These are phyloP conservation scores for Didymella exigua DNA, from an alignment of 2,329 filamentous ascomycete species.

Conservation along the genomic window DNA sequence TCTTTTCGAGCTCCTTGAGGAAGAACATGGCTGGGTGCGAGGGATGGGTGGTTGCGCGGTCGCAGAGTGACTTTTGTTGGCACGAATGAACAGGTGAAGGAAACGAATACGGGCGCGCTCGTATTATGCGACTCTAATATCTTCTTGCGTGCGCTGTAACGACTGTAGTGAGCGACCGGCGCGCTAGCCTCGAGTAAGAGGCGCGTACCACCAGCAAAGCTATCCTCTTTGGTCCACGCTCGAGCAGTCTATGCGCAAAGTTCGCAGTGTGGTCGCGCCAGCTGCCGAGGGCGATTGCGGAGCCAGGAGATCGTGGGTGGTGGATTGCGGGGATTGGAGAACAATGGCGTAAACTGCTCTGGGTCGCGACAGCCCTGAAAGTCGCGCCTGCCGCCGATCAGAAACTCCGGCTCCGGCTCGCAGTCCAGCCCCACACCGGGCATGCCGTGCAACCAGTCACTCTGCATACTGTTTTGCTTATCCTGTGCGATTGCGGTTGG, in stretches of 20 bases:
- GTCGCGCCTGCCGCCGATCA: slow-evolving; percentile 5
- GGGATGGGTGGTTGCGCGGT: slow-evolving; percentile 13
- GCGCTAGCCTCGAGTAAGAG: slow-evolving; percentile 33
- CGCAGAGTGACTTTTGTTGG: slow-evolving; percentile 11
- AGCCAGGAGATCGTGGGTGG: slow-evolving; percentile 18
- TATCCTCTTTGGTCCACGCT: slow-evolving; percentile 23
- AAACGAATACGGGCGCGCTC: slow-evolving; percentile 19
- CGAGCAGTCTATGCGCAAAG: slow-evolving; percentile 38
- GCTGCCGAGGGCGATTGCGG: slow-evolving; percentile 19
- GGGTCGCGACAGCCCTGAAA: slow-evolving; percentile 9
- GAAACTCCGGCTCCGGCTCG: slow-evolving; percentile 1
- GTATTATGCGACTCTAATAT: slow-evolving; percentile 36
- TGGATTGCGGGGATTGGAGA: slow-evolving; percentile 19
- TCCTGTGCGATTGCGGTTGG: slow-evolving; percentile 23
- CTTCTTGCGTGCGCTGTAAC: slow-evolving; percentile 29
- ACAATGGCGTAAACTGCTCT: not conserved
- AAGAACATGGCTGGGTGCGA: slow-evolving; percentile 78
- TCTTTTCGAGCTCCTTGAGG: slow-evolving; percentile 93
- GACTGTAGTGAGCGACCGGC: slow-evolving; percentile 25
- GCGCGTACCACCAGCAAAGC: slow-evolving; percentile 41
- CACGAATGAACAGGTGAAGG: slow-evolving; percentile 22
- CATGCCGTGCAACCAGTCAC: slow-evolving; percentile 38
- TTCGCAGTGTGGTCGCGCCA: slow-evolving; percentile 23
- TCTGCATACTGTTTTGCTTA: slow-evolving; percentile 21
- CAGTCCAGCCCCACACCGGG: slow-evolving; percentile 27